phyloP scores from a whole-genome alignment of 257 asterid species.

The Oldenlandia corymbosa region DNA sequence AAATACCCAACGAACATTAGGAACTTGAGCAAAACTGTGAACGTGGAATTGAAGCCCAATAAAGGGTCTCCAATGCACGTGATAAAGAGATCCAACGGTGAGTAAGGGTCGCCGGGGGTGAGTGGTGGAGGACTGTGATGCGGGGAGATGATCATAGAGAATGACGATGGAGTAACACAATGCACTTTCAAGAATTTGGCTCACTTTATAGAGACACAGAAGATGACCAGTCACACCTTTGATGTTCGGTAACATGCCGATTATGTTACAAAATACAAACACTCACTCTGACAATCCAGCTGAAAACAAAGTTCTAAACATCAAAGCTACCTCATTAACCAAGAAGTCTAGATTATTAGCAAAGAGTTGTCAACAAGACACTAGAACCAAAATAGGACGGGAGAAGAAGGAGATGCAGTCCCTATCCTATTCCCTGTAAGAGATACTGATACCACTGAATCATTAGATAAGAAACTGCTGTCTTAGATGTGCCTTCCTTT shows the following conservation, averaged over 20 bases:
- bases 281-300: no score
- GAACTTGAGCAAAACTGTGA: background rate
- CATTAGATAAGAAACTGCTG: background rate
- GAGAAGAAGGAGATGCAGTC: background rate
- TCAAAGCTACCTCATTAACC: background rate
- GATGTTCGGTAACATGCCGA: background rate
- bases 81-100: background rate
- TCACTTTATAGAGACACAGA: background rate
- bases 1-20: background rate
- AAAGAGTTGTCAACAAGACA: background rate
- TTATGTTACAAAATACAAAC: background rate
- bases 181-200: background rate
- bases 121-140: background rate
- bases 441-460: background rate
- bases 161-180: background rate
- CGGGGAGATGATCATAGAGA: background rate
- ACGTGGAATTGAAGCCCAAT: background rate
- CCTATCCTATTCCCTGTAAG: background rate
- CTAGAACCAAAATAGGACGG: background rate
- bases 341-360: background rate
- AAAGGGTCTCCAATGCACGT: background rate
- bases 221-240: background rate
- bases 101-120: no score
- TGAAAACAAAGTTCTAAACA: no score
- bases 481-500: background rate